Base-by-base conservation (phyloP, 805 yeast genomes). In the Saccharomycopsis guyanensis region DNA sequence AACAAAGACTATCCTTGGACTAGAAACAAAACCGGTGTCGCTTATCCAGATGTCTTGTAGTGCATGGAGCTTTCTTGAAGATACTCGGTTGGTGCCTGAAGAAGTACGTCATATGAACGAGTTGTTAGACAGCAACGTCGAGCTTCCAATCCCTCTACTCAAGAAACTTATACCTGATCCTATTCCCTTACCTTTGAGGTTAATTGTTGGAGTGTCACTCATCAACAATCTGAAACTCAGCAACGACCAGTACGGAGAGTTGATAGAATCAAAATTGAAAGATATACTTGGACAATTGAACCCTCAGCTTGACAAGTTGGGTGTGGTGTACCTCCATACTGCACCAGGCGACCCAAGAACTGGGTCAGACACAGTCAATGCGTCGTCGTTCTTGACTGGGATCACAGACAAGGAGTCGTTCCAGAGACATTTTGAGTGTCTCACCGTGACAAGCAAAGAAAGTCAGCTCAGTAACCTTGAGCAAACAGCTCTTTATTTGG, bases 21-120 rank as follows among this genome's bases (percentile, higher is more conserved):
- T 25, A 7, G 29, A 10, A 6, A 7, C 10, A 7, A 25, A 7
- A 10, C 10, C 29, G 6, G 43, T 64, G 5, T 66, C 73, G 3
- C 52, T 75, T 22, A 63, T 65, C 27, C 77, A 75, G 54, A 58
- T 76, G 50, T 71, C 82, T 1, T 65, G 72, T 1, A 78, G 71
- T 51, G 70, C 71, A 0, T 73, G 82, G 78, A 57, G 57, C 7
- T 52, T 71, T 7, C 55, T 75, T 5, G 59, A 57, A 7, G 57
- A 60, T 38, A 42, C 55, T 12, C 45, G 56, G 12, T 49, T 63
- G 5, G 54, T 72, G 1, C 78, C 78, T 1, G 50, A 54, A 3
- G 72, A 69, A 39, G 65, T 72, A 2, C 53, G 60, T 18, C 60
- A 60, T 42, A 67, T 66, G 48, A 63, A 68, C 42, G 65, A 65